These are phyloP conservation scores for Diutina scorzettiae DNA, from an alignment of 1,139 yeast species.

Conservation along the genomic window DNA sequence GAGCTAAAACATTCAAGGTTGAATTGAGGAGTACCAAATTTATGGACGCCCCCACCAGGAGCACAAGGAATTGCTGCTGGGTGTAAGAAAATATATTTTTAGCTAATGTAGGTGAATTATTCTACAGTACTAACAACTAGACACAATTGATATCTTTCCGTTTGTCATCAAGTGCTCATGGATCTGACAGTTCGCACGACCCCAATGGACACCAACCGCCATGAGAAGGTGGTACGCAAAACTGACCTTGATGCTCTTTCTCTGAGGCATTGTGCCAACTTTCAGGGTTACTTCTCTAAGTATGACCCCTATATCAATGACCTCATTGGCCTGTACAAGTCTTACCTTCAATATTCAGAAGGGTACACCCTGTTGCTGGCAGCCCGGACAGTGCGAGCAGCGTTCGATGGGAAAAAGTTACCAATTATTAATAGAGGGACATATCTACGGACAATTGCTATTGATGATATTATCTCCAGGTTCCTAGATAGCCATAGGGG, in stretches of 20 bases:
- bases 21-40: no score
- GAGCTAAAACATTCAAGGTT: no score
- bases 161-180: no score
- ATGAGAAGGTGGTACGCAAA: slow-evolving; percentile 44
- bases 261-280: slow-evolving; percentile 51
- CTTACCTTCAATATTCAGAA: slow-evolving; percentile 23
- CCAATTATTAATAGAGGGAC: slow-evolving; percentile 84
- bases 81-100: no score
- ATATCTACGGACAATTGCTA: slow-evolving; percentile 55
- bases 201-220: not conserved
- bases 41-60: no score
- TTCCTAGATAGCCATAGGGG: slow-evolving; percentile 27
- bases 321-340: slow-evolving; percentile 29
- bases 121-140: no score
- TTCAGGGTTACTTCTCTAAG: slow-evolving; percentile 37
- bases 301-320: slow-evolving; percentile 36
- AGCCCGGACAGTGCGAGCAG: slow-evolving; percentile 27
- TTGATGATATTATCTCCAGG: slow-evolving; percentile 40
- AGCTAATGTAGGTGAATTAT: no score
- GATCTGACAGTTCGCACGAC: no score
- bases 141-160: no score
- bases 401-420: slow-evolving; percentile 37
- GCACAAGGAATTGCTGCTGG: no score
- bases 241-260: slow-evolving; percentile 85
- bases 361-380: slow-evolving; percentile 26